Base-by-base conservation (phyloP, 148 eudicot genomes). In the Pouteria glomerata region DNA sequence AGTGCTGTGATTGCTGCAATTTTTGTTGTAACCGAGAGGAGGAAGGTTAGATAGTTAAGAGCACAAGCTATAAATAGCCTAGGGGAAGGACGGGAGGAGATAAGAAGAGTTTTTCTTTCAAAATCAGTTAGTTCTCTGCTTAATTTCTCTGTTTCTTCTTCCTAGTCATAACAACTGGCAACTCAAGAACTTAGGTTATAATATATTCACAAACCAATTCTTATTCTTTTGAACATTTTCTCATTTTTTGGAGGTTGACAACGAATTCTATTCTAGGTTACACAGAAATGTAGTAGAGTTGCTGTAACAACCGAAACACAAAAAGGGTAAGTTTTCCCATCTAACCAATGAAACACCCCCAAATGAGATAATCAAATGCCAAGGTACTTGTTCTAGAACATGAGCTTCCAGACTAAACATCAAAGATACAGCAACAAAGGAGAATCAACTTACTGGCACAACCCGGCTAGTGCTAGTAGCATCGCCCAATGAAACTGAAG, bases 401-500 rank as follows among this genome's bases (percentile, higher is more conserved):
- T 33, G 6, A 41, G 8, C 57, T 34, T 53, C 52, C 45, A 24
- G 45, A 21, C 66, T 24, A 41, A 42, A 15, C 11, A 41, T 6
- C 39, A 41, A 41, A 39, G 47, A 7, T 14, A 4, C 27, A 13
- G 48, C 27, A 4, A 15, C 15, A 13, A 63, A 63, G 51, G 41
- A 24, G 18, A 10, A 51, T 45, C 35, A 74, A 74, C 81, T 73
- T 71, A 76, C 73, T 71, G 83, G 59, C 39, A 33, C 74, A 53
- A 70, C 82, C 56, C 93, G 76, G 82, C 90, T 4, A 39, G 7
- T 85, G 33, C 85, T 74, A 57, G 87, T 84, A 30, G 92, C 84
- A 70, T 93, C 98, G 51, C 92, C 92, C 63, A 94, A 82, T 15
- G 95, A 81, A 73, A 94, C 97, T 15, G 95, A 84, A 66, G 97